These are phyloP conservation scores for Sclerotinia sclerotiorum DNA, from an alignment of 2,329 filamentous ascomycete species.

Conservation along the genomic window DNA sequence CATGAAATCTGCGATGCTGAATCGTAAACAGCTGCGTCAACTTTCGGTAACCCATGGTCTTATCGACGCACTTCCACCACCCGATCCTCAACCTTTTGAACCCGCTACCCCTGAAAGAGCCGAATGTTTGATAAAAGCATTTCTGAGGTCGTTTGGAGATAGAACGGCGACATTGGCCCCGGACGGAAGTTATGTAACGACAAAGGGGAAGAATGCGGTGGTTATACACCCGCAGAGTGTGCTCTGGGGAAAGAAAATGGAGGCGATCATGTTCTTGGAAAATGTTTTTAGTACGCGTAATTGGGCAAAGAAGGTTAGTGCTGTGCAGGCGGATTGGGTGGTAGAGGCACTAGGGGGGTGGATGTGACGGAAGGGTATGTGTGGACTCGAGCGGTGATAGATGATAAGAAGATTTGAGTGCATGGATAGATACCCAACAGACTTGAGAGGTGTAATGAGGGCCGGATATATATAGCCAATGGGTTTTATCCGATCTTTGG, in stretches of 20 bases:
- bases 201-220: conserved; percentile 59
- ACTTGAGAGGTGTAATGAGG: not conserved
- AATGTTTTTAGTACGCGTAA: conserved; percentile 66
- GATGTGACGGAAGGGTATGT: conserved; percentile 7
- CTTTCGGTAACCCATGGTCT: conserved; percentile 56
- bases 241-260: conserved; percentile 60
- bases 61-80: conserved; percentile 42
- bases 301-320: conserved; percentile 66
- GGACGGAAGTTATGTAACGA: conserved; percentile 61
- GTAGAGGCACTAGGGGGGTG: conserved; percentile 32
- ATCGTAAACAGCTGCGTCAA: conserved; percentile 59
- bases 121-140: conserved; percentile 57
- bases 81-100: conserved; percentile 57
- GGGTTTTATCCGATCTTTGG: not conserved
- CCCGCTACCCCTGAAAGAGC: conserved; percentile 56
- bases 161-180: conserved; percentile 61
- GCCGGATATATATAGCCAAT: not conserved
- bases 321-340: conserved; percentile 61
- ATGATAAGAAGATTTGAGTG: not conserved
- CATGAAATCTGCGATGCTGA: conserved; percentile 62
- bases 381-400: not conserved
- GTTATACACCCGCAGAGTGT: conserved; percentile 64
- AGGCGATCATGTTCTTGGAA: conserved; percentile 68
- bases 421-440: conserved; percentile 3
- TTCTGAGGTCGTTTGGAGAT: conserved; percentile 59